Conservation (phyloP, 352 stramenopile species). For the Globisporangium emineosum region DNA sequence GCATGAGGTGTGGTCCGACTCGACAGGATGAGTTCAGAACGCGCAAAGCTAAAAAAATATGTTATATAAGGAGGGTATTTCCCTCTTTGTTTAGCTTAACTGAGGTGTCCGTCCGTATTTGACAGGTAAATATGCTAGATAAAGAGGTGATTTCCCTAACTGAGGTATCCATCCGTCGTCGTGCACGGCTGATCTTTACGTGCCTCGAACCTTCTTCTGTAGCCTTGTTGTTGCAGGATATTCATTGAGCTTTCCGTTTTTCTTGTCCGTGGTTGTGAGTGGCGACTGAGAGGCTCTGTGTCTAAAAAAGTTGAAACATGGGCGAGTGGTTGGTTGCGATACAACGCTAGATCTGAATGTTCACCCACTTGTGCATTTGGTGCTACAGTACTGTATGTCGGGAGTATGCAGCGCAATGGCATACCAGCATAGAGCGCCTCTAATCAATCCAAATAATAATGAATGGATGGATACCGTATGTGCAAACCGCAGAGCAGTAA, state of each 20-base stretch:
- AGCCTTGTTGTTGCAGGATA: neutral
- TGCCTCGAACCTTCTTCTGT: neutral
- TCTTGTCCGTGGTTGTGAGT: neutral
- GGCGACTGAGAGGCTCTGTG: too few species aligned
- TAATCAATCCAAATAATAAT: neutral
- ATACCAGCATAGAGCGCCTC: slow-evolving; percentile 3
- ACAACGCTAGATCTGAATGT: neutral
- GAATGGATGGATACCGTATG: neutral
- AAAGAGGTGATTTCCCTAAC: too few species aligned
- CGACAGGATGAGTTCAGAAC: neutral
- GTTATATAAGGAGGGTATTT: neutral
- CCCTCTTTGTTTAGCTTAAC: neutral
- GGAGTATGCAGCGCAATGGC: neutral
- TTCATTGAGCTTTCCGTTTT: slow-evolving; percentile 9
- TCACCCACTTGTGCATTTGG: too few species aligned
- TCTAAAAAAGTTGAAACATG: neutral
- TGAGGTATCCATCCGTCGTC: neutral
- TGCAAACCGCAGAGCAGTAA: neutral
- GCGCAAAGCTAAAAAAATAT: neutral
- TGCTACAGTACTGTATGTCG: too few species aligned
- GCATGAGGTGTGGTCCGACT: neutral
- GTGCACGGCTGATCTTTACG: neutral
- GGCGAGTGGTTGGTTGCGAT: neutral
- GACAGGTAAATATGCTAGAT: too few species aligned
- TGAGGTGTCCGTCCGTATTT: too few species aligned